Percentiles rank a stretch among this genome's conserved stretches.
These are phyloP conservation scores for Cryptococcus sp. DNA, from an alignment of 1,284 basidiomycete genomes.

Conservation along the genomic window DNA sequence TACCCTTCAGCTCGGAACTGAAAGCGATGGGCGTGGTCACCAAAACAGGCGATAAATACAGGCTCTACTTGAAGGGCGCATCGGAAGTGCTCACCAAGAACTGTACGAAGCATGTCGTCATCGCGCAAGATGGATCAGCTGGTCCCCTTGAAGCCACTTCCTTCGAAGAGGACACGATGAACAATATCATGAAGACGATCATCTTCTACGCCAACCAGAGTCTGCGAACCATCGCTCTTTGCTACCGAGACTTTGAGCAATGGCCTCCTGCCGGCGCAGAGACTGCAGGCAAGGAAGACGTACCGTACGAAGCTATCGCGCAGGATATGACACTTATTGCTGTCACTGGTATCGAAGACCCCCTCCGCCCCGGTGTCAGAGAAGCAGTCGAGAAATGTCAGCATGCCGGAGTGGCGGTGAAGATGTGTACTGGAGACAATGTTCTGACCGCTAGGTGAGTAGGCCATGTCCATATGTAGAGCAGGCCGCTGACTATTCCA, in stretches of 20 bases:
- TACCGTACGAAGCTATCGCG: conserved; percentile 72
- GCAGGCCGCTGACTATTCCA: not conserved
- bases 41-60: conserved; percentile 61
- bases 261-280: conserved; percentile 76
- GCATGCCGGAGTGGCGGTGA: conserved; percentile 89
- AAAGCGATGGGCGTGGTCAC: conserved; percentile 97
- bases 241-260: conserved; percentile 80
- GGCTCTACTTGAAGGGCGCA: conserved; percentile 89
- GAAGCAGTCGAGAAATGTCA: conserved; percentile 85
- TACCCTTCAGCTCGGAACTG: conserved; percentile 91
- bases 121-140: conserved; percentile 47
- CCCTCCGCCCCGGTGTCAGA: conserved; percentile 83
- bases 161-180: conserved; percentile 67
- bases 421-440: conserved; percentile 99
- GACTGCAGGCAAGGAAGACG: conserved; percentile 56
- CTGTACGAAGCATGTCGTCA: conserved; percentile 70
- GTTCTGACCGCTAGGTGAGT: conserved; percentile 66
- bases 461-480: not conserved
- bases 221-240: conserved; percentile 87
- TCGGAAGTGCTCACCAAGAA: conserved; percentile 84
- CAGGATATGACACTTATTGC: conserved; percentile 79
- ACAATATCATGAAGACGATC: conserved; percentile 86
- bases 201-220: conserved; percentile 97
- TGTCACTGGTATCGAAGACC: conserved; percentile 94
- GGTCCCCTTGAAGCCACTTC: conserved; percentile 61